A percentile compares a stretch with the other conserved stretches of the same genome.
phyloP scores from a whole-genome alignment of 2,329 filamentous ascomycete species.

The Xylariaceae sp. region DNA sequence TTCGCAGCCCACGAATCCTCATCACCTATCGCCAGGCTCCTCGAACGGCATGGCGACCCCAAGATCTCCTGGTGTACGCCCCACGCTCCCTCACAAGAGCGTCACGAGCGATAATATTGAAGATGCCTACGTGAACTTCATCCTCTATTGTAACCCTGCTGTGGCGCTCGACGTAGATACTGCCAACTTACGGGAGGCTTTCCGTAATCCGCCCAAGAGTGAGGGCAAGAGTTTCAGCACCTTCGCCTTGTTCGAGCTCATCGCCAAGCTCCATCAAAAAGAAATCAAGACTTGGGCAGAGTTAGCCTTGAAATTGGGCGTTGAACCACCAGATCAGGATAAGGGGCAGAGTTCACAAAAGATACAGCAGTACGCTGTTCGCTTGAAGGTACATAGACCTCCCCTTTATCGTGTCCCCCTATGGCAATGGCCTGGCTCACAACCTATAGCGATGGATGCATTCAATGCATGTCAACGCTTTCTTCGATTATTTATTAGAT shows the following conservation, averaged over 20 bases:
- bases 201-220: constrained; percentile 76
- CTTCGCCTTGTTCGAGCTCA: constrained; percentile 71
- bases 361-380: constrained; percentile 89
- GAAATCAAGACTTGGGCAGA: constrained; percentile 94
- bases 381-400: constrained; percentile 64
- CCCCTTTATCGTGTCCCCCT: background rate
- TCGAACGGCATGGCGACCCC: constrained; percentile 24
- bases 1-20: constrained; percentile 23
- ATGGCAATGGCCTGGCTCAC: constrained; percentile 13
- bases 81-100: constrained; percentile 58
- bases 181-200: constrained; percentile 66
- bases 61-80: constrained; percentile 20
- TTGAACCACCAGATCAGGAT: constrained; percentile 74
- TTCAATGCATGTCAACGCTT: constrained; percentile 90
- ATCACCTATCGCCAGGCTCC: constrained; percentile 23
- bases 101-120: constrained; percentile 70
- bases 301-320: constrained; percentile 79
- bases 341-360: constrained; percentile 90
- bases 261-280: constrained; percentile 71
- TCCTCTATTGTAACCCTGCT: constrained; percentile 86
- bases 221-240: constrained; percentile 83
- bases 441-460: constrained; percentile 77
- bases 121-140: constrained; percentile 77
- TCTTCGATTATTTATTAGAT: constrained; percentile 83
- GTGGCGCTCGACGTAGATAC: constrained; percentile 69